Evolutionary conservation across 148 eudicot genomes (phyloP).

Genomic region (Vaccinium myrtillus): DNA sequence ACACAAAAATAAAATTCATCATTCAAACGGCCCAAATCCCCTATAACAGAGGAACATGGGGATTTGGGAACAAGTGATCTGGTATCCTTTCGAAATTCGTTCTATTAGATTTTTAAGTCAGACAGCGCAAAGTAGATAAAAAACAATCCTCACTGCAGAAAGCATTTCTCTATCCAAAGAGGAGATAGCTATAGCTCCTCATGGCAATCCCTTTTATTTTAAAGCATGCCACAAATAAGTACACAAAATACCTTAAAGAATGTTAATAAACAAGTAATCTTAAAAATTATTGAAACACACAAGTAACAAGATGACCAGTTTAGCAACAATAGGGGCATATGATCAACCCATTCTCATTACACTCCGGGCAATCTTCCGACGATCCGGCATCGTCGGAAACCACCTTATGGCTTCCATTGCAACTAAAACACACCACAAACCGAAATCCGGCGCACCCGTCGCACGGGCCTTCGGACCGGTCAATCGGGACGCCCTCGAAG

Average conservation of each 20-base stretch:
- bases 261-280: background rate
- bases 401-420: conserved; percentile 72
- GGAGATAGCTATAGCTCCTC: background rate
- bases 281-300: background rate
- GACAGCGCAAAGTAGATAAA: background rate
- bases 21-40: too few species aligned
- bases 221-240: background rate
- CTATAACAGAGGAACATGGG: too few species aligned
- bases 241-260: conserved; percentile 3
- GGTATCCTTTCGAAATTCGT: background rate
- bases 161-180: too few species aligned
- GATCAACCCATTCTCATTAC: conserved; percentile 92
- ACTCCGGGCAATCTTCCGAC: conserved; percentile 50
- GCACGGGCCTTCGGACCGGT: conserved; percentile 48
- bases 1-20: too few species aligned
- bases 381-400: conserved; percentile 12
- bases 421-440: conserved; percentile 61
- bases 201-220: background rate
- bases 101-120: background rate
- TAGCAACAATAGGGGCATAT: conserved; percentile 70
- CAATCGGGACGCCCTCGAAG: conserved; percentile 53
- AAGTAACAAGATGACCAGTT: background rate
- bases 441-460: conserved; percentile 64
- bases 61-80: too few species aligned
- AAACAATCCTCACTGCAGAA: background rate